These are phyloP conservation scores for Alternaria sp. DNA, from an alignment of 2,329 filamentous ascomycete species.

Conservation along the genomic window DNA sequence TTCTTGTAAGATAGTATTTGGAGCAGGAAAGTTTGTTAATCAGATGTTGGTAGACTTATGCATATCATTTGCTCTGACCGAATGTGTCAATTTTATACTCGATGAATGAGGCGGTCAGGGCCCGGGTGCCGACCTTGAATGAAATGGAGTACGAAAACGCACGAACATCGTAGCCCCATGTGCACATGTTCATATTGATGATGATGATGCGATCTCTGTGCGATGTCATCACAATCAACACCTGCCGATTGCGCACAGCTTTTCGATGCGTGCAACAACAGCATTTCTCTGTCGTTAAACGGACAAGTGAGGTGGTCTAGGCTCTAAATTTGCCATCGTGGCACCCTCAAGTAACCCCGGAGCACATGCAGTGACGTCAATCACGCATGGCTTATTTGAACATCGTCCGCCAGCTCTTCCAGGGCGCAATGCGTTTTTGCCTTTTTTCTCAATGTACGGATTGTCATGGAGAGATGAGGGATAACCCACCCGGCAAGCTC, in stretches of 20 bases:
- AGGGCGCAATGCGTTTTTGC: not conserved
- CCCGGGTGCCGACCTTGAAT: not conserved
- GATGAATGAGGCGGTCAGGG: not conserved
- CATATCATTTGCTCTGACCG: not conserved
- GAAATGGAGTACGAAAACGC: not conserved
- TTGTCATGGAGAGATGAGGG: not conserved
- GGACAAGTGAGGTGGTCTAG: not conserved
- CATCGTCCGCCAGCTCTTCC: not conserved
- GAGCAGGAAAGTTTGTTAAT: not conserved
- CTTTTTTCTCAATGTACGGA: not conserved
- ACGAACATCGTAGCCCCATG: not conserved
- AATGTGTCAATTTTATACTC: not conserved
- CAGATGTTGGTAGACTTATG: not conserved
- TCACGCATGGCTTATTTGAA: conserved; percentile 4
- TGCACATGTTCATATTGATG: not conserved
- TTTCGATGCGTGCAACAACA: not conserved
- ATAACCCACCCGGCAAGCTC: not conserved
- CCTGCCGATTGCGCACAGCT: not conserved
- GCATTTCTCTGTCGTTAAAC: not conserved
- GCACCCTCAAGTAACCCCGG: not conserved
- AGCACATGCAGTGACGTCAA: conserved; percentile 1
- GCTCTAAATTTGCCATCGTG: conserved; percentile 1
- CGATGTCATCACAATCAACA: not conserved
- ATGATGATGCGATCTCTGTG: not conserved
- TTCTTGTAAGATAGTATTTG: not conserved